Percentiles rank a stretch among this genome's conserved stretches.
Conservation (phyloP, 1,284 basidiomycete species). For the Cryptococcus sp. region DNA sequence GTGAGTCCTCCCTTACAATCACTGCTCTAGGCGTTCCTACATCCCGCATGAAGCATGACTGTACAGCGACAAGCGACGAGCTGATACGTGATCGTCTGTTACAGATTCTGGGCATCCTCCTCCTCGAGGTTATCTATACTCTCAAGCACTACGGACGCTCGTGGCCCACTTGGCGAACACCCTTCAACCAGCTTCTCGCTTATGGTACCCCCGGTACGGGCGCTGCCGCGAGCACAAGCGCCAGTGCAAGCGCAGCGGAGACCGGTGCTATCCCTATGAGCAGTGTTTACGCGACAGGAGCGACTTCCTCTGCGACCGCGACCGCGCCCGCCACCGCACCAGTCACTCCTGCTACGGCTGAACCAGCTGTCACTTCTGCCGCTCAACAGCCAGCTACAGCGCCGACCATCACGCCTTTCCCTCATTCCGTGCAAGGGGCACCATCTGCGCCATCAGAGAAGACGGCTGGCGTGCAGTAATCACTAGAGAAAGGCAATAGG, state of each 20-base stretch:
- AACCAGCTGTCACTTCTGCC: not conserved
- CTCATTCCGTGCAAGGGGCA: too few relatives aligned
- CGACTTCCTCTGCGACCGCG: not conserved
- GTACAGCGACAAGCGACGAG: not conserved
- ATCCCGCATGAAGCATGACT: not conserved
- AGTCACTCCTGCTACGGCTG: not conserved
- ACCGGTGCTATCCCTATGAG: not conserved
- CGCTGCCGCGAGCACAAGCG: not conserved
- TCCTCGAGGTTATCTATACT: conserved; percentile 38
- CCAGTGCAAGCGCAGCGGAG: not conserved
- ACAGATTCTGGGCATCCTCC: conserved; percentile 40
- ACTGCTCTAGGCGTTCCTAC: not conserved
- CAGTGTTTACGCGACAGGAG: not conserved
- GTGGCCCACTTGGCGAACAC: conserved; percentile 32
- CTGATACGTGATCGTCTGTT: not conserved
- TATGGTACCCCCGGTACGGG: conserved; percentile 9
- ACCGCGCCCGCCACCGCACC: not conserved
- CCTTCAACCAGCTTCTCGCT: conserved; percentile 35
- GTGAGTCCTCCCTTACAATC: conserved; percentile 18
- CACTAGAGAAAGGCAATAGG: too few relatives aligned
- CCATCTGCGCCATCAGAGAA: too few relatives aligned
- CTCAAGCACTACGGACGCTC: conserved; percentile 29
- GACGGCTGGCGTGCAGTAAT: too few relatives aligned
- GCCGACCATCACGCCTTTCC: too few relatives aligned
- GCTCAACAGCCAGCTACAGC: not conserved